These are phyloP conservation scores for Neurospora sp. DNA, from an alignment of 495 filamentous ascomycete genomes.

Conservation along the genomic window DNA sequence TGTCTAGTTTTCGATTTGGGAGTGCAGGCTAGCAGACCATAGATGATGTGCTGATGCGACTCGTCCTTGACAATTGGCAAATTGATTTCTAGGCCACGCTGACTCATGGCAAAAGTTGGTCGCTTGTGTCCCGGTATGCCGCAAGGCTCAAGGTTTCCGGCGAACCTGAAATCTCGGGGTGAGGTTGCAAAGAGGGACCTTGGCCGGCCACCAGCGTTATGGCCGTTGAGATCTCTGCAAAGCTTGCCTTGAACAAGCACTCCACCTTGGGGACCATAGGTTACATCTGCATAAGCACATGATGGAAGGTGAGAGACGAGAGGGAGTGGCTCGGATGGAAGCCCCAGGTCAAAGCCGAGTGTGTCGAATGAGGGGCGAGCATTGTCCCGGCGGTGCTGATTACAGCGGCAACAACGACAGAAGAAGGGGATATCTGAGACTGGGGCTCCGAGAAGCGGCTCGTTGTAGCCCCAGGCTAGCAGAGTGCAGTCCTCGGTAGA, in stretches of 20 bases:
- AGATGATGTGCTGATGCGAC: background rate
- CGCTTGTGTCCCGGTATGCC: background rate
- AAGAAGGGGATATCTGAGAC: background rate
- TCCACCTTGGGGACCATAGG: background rate
- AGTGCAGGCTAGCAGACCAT: background rate
- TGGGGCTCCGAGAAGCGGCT: background rate
- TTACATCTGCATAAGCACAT: background rate
- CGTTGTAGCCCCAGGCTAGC: background rate
- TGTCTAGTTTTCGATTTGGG: background rate
- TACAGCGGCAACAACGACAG: background rate
- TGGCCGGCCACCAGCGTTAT: background rate
- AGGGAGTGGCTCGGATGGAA: background rate
- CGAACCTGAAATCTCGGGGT: background rate
- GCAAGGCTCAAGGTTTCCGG: background rate
- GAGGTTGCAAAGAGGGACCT: background rate
- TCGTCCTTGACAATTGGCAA: background rate
- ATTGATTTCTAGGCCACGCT: background rate
- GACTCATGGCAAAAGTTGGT: background rate
- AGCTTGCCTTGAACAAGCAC: fast-evolving
- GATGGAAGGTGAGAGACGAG: background rate
- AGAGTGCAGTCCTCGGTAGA: slow-evolving; percentile 17
- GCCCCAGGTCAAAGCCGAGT: background rate
- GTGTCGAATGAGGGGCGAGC: background rate
- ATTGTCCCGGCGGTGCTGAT: fast-evolving
- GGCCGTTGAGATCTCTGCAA: background rate